phyloP scores from a whole-genome alignment of 805 yeast genomes.

The Sungouiozyma ichnusensis region DNA sequence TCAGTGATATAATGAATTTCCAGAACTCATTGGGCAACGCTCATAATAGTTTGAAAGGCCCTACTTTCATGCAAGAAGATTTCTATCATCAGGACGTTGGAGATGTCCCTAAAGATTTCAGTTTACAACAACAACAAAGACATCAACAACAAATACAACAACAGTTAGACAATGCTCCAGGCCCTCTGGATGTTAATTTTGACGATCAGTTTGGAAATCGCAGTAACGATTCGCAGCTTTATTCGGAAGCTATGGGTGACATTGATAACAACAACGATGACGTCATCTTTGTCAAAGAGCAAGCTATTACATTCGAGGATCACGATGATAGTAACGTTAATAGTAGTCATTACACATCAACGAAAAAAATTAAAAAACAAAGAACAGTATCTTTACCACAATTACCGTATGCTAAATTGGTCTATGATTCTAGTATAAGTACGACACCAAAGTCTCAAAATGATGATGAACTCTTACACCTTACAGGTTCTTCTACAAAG shows the following conservation, averaged over 20 bases:
- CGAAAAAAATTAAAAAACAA: constrained; percentile 28
- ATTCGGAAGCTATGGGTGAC: constrained; percentile 1
- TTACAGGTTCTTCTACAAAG: constrained; percentile 25
- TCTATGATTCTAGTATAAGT: constrained; percentile 20
- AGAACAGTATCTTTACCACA: constrained; percentile 48
- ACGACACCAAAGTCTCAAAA: constrained; percentile 10
- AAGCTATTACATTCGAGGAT: constrained; percentile 10
- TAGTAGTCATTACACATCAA: not conserved
- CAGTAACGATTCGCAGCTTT: too few species aligned
- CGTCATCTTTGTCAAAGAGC: constrained; percentile 23
- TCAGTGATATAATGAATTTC: not conserved
- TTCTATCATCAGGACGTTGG: not conserved
- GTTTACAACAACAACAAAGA: constrained; percentile 2
- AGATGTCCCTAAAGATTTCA: not conserved
- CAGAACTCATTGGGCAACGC: not conserved
- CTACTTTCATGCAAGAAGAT: not conserved
- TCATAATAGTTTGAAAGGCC: not conserved
- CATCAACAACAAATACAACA: not conserved
- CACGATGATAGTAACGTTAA: not conserved
- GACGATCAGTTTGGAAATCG: not conserved
- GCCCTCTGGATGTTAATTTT: too few species aligned
- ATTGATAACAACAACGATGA: constrained; percentile 17
- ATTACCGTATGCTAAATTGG: constrained; percentile 37
- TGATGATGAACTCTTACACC: constrained; percentile 24
- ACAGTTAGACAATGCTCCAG: too few species aligned